phyloP scores from a whole-genome alignment of 495 filamentous ascomycete species.

The Aspergillus leporis region DNA sequence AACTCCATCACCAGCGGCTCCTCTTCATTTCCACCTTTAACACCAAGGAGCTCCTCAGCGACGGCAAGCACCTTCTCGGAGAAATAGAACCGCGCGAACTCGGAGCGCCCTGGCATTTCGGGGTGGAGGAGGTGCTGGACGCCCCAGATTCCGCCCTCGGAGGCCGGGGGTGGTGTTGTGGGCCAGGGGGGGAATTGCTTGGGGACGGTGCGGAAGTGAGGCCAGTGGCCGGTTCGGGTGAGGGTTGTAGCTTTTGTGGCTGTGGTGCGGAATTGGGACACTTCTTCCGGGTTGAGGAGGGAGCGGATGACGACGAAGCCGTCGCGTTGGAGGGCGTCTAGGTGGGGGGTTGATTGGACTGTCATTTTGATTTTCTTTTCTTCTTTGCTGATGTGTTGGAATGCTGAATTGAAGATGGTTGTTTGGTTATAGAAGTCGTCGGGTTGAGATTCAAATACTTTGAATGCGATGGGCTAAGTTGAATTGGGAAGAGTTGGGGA shows the following conservation, averaged over 20 bases:
- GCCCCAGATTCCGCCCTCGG: constrained; percentile 74
- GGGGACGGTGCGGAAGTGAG: constrained; percentile 75
- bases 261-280: constrained; percentile 55
- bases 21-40: constrained; percentile 23
- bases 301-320: constrained; percentile 51
- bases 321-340: constrained; percentile 46
- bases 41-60: constrained; percentile 56
- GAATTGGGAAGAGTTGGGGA: not conserved
- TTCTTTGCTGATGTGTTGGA: not conserved
- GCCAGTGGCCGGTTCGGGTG: constrained; percentile 67
- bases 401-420: not conserved
- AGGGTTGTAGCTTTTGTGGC: constrained; percentile 52
- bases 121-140: constrained; percentile 83
- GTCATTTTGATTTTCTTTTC: constrained; percentile 11
- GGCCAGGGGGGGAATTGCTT: constrained; percentile 88
- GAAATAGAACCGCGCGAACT: constrained; percentile 69
- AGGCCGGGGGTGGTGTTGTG: constrained; percentile 44
- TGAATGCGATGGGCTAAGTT: not conserved
- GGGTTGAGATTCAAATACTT: not conserved
- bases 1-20: constrained; percentile 73
- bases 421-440: too few relatives aligned
- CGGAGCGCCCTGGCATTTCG: constrained; percentile 50
- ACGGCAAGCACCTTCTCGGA: constrained; percentile 54
- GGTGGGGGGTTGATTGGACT: constrained; percentile 28
- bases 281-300: constrained; percentile 48